These are phyloP conservation scores for Cnidoscolus chayamansa DNA, from an alignment of 441 rosid species.

Conservation along the genomic window DNA sequence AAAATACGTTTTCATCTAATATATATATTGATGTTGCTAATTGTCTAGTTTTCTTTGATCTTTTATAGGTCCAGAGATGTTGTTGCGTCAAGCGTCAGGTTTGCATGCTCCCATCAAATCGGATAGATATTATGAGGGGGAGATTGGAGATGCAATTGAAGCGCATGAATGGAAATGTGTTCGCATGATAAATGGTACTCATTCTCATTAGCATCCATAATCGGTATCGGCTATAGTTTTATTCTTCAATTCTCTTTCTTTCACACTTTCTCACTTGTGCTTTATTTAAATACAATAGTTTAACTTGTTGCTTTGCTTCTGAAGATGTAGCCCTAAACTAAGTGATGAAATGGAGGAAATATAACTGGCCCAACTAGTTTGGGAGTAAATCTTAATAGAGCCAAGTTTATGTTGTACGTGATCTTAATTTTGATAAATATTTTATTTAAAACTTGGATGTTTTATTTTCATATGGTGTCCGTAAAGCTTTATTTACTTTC, in stretches of 20 bases:
- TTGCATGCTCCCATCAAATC: constrained; percentile 36
- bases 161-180: constrained; percentile 96
- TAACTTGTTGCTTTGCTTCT: too few relatives aligned
- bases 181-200: constrained; percentile 76
- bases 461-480: neutral
- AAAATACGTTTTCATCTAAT: neutral
- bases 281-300: neutral
- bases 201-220: neutral
- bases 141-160: constrained; percentile 86
- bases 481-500: neutral
- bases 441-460: neutral
- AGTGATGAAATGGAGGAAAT: too few relatives aligned
- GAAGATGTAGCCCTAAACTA: too few relatives aligned
- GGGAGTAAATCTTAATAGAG: too few relatives aligned
- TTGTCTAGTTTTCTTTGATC: constrained; percentile 13
- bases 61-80: constrained; percentile 78
- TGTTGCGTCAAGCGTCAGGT: constrained; percentile 68
- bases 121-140: constrained; percentile 59
- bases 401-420: neutral
- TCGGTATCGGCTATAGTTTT: neutral
- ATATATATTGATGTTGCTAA: neutral
- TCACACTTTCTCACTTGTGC: neutral
- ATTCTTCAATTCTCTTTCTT: neutral
- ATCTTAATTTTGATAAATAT: neutral
- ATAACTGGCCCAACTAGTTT: too few relatives aligned